These are phyloP conservation scores for Suillus fuscotomentosus DNA, from an alignment of 768 basidiomycete genomes.

Conservation along the genomic window DNA sequence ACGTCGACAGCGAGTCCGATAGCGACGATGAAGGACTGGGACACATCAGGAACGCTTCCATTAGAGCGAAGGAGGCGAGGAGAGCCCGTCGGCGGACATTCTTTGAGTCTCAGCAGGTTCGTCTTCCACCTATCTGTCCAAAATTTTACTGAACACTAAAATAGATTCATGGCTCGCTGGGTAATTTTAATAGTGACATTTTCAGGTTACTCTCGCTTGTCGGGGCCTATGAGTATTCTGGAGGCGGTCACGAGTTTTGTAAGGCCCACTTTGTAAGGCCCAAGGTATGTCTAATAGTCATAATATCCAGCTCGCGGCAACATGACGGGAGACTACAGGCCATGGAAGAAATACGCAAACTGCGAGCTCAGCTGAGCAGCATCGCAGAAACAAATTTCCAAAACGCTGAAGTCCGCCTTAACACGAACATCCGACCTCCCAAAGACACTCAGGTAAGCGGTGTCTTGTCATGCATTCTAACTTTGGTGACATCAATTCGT, in stretches of 20 bases:
- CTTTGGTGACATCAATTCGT: conserved; percentile 7
- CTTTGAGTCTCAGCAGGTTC: conserved; percentile 79
- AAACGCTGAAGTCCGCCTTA: conserved; percentile 56
- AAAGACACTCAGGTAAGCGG: conserved; percentile 65
- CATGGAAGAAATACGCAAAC: conserved; percentile 98
- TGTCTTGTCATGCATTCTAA: neutral
- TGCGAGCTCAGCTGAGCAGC: conserved; percentile 82
- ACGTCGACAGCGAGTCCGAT: conserved; percentile 39
- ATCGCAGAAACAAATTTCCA: conserved; percentile 84
- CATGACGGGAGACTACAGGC: conserved; percentile 49
- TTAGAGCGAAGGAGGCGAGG: conserved; percentile 54
- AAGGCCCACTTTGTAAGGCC: conserved; percentile 83
- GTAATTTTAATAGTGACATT: conserved; percentile 78
- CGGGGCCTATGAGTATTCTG: conserved; percentile 93
- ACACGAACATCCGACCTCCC: conserved; percentile 72
- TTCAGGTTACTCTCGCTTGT: conserved; percentile 91
- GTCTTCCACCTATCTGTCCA: conserved; percentile 13
- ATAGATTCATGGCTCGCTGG: conserved; percentile 84
- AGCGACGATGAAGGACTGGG: conserved; percentile 38
- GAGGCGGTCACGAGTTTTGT: conserved; percentile 81
- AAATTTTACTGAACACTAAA: conserved; percentile 26
- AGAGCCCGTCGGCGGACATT: conserved; percentile 71
- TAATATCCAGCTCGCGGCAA: neutral
- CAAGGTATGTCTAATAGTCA: conserved; percentile 55
- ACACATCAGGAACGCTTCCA: conserved; percentile 45